Conservation (phyloP, 441 rosid species). For the Gossypium trilobum region DNA sequence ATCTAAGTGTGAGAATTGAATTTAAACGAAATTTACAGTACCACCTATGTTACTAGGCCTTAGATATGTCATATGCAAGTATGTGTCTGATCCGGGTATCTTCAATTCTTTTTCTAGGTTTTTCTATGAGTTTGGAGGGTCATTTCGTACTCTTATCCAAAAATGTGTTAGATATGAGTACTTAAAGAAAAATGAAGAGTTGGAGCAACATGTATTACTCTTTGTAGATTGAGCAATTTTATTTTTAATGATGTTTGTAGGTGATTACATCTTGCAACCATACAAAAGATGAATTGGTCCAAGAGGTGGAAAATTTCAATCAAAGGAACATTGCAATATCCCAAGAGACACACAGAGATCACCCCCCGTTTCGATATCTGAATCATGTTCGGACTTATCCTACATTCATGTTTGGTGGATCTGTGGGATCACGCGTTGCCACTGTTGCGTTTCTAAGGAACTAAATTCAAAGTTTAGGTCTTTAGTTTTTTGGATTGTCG, state of each 20-base stretch:
- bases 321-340: conserved; percentile 32
- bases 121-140: not conserved
- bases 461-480: conserved; percentile 22
- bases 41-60: not conserved
- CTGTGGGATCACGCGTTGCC: conserved; percentile 75
- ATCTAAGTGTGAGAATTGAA: not conserved
- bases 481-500: conserved; percentile 2
- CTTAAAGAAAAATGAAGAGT: not conserved
- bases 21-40: not conserved
- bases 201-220: not conserved
- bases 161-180: not conserved
- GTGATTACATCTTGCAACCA: conserved; percentile 79
- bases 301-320: conserved; percentile 67
- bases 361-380: conserved; percentile 49
- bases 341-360: conserved; percentile 28
- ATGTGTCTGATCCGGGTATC: not conserved
- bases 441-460: conserved; percentile 77
- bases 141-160: not conserved
- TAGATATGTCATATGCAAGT: not conserved
- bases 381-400: conserved; percentile 78
- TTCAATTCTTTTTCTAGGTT: not conserved
- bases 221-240: not conserved
- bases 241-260: conserved; percentile 25
- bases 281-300: conserved; percentile 75
- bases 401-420: conserved; percentile 76